These are phyloP conservation scores for Zygoascus biomembranicola DNA, from an alignment of 805 yeast species.

Conservation along the genomic window DNA sequence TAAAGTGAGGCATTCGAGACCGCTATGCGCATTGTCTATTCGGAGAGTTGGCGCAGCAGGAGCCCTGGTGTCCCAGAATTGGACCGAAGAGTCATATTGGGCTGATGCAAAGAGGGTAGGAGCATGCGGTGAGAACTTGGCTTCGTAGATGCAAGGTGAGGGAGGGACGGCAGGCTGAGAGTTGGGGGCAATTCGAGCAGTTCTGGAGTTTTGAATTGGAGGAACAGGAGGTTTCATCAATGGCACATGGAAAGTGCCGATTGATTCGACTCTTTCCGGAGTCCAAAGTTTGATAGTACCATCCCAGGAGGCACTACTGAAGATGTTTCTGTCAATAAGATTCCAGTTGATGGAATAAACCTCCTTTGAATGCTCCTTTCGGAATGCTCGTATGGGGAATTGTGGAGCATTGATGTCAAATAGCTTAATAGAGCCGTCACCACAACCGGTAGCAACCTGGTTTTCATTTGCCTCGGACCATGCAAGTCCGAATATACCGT, in stretches of 20 bases:
- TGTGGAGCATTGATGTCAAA: conserved; percentile 51
- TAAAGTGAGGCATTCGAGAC: conserved; percentile 68
- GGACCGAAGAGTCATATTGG: conserved; percentile 64
- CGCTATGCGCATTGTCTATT: conserved; percentile 59
- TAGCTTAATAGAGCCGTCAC: conserved; percentile 81
- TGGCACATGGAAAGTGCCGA: conserved; percentile 12
- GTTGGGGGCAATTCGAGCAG: conserved; percentile 14
- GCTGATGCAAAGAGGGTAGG: conserved; percentile 61
- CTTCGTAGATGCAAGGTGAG: conserved; percentile 58
- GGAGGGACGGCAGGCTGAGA: conserved; percentile 22
- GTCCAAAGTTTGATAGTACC: conserved; percentile 59
- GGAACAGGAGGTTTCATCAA: background rate
- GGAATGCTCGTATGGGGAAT: conserved; percentile 23
- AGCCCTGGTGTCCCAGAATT: conserved; percentile 71
- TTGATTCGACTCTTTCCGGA: conserved; percentile 15
- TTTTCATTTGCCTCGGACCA: conserved; percentile 92
- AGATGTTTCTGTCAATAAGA: conserved; percentile 53
- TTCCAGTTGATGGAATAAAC: conserved; percentile 72
- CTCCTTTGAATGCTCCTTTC: conserved; percentile 66
- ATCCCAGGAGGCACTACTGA: conserved; percentile 87
- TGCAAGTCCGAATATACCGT: conserved; percentile 76
- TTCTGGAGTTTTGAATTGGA: conserved; percentile 18
- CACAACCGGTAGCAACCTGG: conserved; percentile 73
- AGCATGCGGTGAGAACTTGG: conserved; percentile 77
- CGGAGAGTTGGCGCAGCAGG: conserved; percentile 32